Evolutionary conservation across 306 rosid genomes (phyloP), one percentile per base, ranked within the genome.

Genomic region (Trifolium fragiferum): DNA sequence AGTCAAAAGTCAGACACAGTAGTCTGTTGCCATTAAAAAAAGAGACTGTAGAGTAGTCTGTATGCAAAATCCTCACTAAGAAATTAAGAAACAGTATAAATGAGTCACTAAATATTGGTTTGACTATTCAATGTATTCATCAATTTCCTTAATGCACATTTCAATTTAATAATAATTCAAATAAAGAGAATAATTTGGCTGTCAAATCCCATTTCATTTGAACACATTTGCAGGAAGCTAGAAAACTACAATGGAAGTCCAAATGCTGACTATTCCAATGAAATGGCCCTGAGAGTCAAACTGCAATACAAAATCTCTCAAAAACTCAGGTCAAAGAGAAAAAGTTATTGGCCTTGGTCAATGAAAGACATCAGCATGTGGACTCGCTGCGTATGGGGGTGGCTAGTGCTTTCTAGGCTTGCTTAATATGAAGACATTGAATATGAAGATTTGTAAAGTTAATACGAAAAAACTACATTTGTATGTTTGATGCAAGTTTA

Each of bases 1-100:
- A 68, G 63, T 55, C 44, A 82, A 68, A 84, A 73, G 81, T 63
- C 71, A 85, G 82, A 65, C 41, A 75, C 1, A 21, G 20, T 50
- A 2, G 4, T 50, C 23, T 2, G 57, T 50, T 0, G 10, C 20
- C 57, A 16, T n/a, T 50, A 18, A 13, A 50, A 50, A 50, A 50
- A 7, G 1, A 4, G 0, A 30, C 33, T 30, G 32, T 30, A 50
- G 23, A 1, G 27, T 63, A 63, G 16, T 10, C 32, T 27, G 47
- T 61, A 76, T 53, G 65, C 55, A 62, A 76, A 70, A 55, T 69
- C 76, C 73, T 66, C 57, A 47, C 19, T 14, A 73, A 73, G 16
- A 44, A 55, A 68, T 32, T 74, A 18, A 70, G 67, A 68, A 57
- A 71, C 50, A 74, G 51, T 44, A 68, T 40, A 35, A 67, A 10